phyloP scores from a whole-genome alignment of 805 yeast genomes.

The Yarrowia bubula region DNA sequence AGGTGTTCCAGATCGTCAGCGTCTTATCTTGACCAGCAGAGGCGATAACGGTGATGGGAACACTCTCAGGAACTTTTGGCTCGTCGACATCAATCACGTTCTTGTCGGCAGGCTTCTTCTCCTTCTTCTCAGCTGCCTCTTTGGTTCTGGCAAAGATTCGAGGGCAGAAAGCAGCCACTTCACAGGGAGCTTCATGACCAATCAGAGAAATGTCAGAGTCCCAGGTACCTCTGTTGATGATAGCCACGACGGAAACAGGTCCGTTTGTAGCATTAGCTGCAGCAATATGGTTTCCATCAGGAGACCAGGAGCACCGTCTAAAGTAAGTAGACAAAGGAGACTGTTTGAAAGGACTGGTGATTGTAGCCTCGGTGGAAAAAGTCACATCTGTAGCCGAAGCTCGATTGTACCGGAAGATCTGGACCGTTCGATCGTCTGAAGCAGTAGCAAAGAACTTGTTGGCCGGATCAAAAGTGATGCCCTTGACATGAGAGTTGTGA shows the following conservation, averaged over 20 bases:
- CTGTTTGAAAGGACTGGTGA: constrained; percentile 78
- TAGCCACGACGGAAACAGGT: constrained; percentile 59
- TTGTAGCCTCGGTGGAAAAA: constrained; percentile 80
- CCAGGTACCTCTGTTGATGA: constrained; percentile 66
- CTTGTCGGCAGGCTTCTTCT: constrained; percentile 1
- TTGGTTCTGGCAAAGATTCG: constrained; percentile 37
- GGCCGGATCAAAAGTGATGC: constrained; percentile 97
- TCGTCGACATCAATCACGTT: constrained; percentile 37
- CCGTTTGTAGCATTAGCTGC: constrained; percentile 70
- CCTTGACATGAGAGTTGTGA: constrained; percentile 94
- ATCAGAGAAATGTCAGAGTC: constrained; percentile 58
- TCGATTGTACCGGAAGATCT: constrained; percentile 81
- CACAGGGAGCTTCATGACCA: constrained; percentile 71
- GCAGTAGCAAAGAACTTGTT: constrained; percentile 96
- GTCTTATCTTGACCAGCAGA: constrained; percentile 95
- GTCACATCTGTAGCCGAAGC: constrained; percentile 65
- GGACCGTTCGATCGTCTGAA: constrained; percentile 89
- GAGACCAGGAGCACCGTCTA: constrained; percentile 68
- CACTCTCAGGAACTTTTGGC: constrained; percentile 35
- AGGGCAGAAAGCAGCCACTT: constrained; percentile 57
- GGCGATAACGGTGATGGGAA: constrained; percentile 69
- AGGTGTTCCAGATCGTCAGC: constrained; percentile 84
- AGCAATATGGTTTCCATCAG: constrained; percentile 69
- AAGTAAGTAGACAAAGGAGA: constrained; percentile 93
- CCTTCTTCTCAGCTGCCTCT: constrained; percentile 11